Evolutionary conservation across 345 rosid genomes (phyloP).

Genomic region (Lagerstroemia speciosa): DNA sequence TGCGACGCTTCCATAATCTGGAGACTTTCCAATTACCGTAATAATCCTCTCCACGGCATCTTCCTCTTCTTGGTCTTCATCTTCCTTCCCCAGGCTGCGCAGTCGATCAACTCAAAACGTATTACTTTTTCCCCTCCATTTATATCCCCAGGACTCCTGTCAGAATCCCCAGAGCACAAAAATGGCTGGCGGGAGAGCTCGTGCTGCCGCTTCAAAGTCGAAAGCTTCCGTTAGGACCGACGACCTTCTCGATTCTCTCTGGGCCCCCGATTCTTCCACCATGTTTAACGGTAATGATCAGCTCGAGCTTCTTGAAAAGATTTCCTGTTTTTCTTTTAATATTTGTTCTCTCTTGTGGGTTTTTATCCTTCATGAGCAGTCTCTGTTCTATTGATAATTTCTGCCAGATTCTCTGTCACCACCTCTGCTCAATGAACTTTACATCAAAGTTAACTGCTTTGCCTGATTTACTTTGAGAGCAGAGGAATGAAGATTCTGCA

Average conservation of each 20-base stretch:
- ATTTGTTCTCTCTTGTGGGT: neutral
- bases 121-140: neutral
- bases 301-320: neutral
- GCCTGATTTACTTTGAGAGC: neutral
- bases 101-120: neutral
- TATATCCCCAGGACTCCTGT: slow-evolving; percentile 1
- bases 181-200: slow-evolving; percentile 22
- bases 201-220: slow-evolving; percentile 15
- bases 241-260: slow-evolving; percentile 23
- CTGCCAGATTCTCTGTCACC: neutral
- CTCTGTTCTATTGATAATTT: neutral
- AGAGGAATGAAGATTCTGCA: neutral
- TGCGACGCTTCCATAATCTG: neutral
- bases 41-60: slow-evolving; percentile 8
- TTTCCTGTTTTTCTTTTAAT: neutral
- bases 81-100: neutral
- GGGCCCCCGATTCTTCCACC: slow-evolving; percentile 29
- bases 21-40: slow-evolving; percentile 12
- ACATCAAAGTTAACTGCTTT: neutral
- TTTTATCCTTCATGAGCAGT: neutral
- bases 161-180: neutral
- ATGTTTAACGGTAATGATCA: slow-evolving; percentile 24
- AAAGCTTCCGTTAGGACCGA: slow-evolving; percentile 22
- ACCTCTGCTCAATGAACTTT: neutral
- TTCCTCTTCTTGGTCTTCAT: neutral